These are phyloP conservation scores for Apiospora aurea DNA, from an alignment of 2,329 filamentous ascomycete genomes.

Conservation along the genomic window DNA sequence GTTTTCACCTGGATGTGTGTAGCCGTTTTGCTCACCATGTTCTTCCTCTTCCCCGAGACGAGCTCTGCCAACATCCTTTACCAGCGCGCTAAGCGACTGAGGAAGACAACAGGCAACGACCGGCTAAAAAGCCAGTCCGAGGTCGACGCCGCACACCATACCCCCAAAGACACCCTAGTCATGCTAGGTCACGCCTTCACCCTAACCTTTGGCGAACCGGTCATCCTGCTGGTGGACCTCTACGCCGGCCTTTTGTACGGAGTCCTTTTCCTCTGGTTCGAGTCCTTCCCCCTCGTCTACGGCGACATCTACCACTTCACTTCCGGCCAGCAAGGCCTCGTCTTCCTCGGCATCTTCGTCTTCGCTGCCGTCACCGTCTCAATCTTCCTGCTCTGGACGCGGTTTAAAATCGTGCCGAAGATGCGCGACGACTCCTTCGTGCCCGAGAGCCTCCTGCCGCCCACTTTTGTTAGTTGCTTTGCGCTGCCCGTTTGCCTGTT, in stretches of 20 bases:
- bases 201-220: conserved; percentile 52
- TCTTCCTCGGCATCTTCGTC: conserved; percentile 47
- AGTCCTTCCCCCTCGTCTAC: conserved; percentile 52
- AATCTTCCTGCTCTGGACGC: conserved; percentile 39
- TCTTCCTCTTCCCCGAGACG: conserved; percentile 49
- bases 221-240: conserved; percentile 45
- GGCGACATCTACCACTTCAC: conserved; percentile 50
- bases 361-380: conserved; percentile 39
- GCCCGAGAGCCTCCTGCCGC: conserved; percentile 32
- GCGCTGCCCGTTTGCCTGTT: conserved; percentile 56
- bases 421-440: conserved; percentile 55
- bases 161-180: conserved; percentile 41
- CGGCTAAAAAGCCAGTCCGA: conserved; percentile 58
- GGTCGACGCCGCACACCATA: conserved; percentile 49
- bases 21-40: conserved; percentile 35
- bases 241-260: conserved; percentile 50
- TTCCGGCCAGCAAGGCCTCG: conserved; percentile 42
- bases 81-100: conserved; percentile 47
- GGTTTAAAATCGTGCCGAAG: conserved; percentile 49
- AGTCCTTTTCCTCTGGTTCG: conserved; percentile 52
- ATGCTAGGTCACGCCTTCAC: conserved; percentile 47
- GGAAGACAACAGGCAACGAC: conserved; percentile 53
- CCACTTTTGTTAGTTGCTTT: conserved; percentile 58
- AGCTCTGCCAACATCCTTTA: conserved; percentile 48
- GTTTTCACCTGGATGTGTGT: conserved; percentile 46